Evolutionary conservation across 176 grass and related monocot genomes (phyloP), one percentile per base, ranked within the genome.

Genomic region (Rhynchospora tenuis): DNA sequence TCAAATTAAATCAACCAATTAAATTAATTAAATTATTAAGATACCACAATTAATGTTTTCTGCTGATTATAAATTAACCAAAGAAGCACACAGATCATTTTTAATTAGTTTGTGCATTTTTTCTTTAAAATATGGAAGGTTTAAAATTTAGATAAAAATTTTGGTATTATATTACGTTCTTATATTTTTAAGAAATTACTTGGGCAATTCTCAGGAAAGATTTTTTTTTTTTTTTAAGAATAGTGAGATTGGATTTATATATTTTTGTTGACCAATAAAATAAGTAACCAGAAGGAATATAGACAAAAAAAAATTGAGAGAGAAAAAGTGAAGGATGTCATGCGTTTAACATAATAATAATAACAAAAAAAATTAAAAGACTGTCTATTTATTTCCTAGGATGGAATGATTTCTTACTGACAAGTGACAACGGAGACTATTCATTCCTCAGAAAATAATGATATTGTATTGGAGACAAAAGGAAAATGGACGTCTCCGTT

Each of bases 401-500:
- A 38, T 38, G 33, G 33, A 38, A 38, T 38, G 33, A 38, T 38
- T 38, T 38, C 33, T 38, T 38, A 2, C 33, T 4, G 33, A 38
- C n/a, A n/a, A n/a, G n/a, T n/a, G n/a, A n/a, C n/a, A n/a, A n/a
- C n/a, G n/a, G n/a, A n/a, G n/a, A 38, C 33, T 38, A 38, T 38
- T 38, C 0, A 38, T 38, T 38, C 33, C 33, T 38, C 3, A 38
- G 33, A 38, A 4, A 4, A 38, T 38, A 38, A 38, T 38, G 5
- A 38, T 38, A 38, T 38, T 38, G 3, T 2, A 38, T 38, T 38
- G 33, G 33, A 38, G 16, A 48, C 43, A 83, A 0, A 14, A 55
- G 54, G 9, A 61, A 42, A 81, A 81, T 62, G 78, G 48, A 62
- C 16, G 12, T 52, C 78, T 81, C 78, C 78, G 23, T 62, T 81